These are phyloP conservation scores for Diaporthe humulicola DNA, from an alignment of 2,329 filamentous ascomycete species.

Conservation along the genomic window DNA sequence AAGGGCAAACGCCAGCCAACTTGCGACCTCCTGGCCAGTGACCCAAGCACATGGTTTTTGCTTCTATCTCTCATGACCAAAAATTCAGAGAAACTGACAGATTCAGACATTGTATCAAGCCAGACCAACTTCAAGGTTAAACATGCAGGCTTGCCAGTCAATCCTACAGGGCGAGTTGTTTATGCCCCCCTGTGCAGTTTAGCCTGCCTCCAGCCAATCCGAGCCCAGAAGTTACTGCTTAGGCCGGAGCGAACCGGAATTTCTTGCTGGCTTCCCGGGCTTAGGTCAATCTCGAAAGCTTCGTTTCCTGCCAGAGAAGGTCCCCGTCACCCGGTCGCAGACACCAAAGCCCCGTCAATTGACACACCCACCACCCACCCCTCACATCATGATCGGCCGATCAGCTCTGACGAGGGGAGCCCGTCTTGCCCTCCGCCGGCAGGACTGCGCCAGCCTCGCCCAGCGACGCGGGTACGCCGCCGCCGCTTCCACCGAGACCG, in stretches of 20 bases:
- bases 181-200: slow-evolving; percentile 27
- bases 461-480: slow-evolving; percentile 69
- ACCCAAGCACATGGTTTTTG: not conserved
- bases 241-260: slow-evolving; percentile 47
- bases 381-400: slow-evolving; percentile 72
- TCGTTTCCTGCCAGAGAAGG: slow-evolving; percentile 39
- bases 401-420: slow-evolving; percentile 70
- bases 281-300: slow-evolving; percentile 43
- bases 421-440: slow-evolving; percentile 69
- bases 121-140: not conserved
- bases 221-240: slow-evolving; percentile 36
- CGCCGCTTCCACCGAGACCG: slow-evolving; percentile 73
- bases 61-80: not conserved
- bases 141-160: not conserved
- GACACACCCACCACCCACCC: slow-evolving; percentile 63
- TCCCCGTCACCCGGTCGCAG: slow-evolving; percentile 42
- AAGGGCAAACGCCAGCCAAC: not conserved
- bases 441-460: slow-evolving; percentile 67
- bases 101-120: not conserved
- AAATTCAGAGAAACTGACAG: not conserved
- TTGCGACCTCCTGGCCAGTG: not conserved
- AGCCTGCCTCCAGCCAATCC: slow-evolving; percentile 36
- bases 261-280: slow-evolving; percentile 22
- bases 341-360: slow-evolving; percentile 61
- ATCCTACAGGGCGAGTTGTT: not conserved